Percentiles rank a stretch among this genome's conserved stretches.
phyloP scores from a whole-genome alignment of 139 green algal species.

The Tetradesmus lagerheimii region DNA sequence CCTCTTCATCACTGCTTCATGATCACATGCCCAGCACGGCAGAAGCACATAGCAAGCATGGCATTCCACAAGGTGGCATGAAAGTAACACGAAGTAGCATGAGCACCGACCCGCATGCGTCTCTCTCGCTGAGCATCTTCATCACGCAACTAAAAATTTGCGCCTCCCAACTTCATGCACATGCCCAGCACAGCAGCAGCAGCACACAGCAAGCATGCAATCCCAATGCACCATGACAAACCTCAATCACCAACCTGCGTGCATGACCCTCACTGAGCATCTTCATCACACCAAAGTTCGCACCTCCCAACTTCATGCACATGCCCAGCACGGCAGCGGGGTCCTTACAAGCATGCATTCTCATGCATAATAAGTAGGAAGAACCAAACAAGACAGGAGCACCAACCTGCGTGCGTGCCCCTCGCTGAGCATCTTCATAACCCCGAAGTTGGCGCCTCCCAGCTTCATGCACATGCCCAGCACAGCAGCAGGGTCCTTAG shows the following conservation, averaged over 20 bases:
- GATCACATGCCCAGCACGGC: constrained; percentile 62
- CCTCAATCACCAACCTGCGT: too few species aligned
- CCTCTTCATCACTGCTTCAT: constrained; percentile 67
- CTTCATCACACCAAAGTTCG: constrained; percentile 72
- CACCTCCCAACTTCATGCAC: constrained; percentile 60
- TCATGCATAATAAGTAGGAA: too few species aligned
- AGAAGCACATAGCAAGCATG: constrained; percentile 37
- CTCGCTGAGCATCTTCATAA: constrained; percentile 72
- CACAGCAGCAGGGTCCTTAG: constrained; percentile 51
- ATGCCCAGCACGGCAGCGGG: constrained; percentile 57
- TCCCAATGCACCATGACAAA: too few species aligned
- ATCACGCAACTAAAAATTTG: constrained; percentile 70
- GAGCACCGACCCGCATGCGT: constrained; percentile 63
- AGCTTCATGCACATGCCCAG: constrained; percentile 63
- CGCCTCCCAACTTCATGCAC: constrained; percentile 56
- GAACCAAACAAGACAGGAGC: too few species aligned
- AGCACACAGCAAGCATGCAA: too few species aligned
- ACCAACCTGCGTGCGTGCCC: constrained; percentile 62
- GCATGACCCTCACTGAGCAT: constrained; percentile 72
- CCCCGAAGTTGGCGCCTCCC: constrained; percentile 67
- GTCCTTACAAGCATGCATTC: constrained; percentile 45
- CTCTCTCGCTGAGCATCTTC: constrained; percentile 67
- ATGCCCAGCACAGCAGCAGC: not conserved
- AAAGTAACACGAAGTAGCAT: too few species aligned
- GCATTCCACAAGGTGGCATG: too few species aligned